A percentile compares a stretch with the other conserved stretches of the same genome.
Conservation (phyloP, 164 flowering plant genomes). For the Liquidambar formosana region DNA sequence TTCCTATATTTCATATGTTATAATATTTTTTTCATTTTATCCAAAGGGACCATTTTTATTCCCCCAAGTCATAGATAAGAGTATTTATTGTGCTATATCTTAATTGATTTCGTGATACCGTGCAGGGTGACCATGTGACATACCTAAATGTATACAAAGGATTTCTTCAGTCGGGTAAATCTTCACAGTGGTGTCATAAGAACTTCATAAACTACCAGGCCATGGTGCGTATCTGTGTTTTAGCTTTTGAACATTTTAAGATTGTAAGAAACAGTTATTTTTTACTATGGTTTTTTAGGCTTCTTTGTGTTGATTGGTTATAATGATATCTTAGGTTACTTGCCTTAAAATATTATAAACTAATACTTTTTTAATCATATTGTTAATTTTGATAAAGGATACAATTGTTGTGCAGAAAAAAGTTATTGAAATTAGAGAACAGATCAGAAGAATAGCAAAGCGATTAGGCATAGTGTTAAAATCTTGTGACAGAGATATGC, state of each 20-base stretch:
- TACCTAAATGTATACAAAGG: conserved; percentile 92
- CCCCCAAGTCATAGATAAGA: too few species aligned
- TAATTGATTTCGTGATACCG: background rate
- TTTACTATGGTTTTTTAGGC: background rate
- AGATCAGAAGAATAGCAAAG: conserved; percentile 64
- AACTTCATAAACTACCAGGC: conserved; percentile 90
- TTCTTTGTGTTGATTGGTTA: background rate
- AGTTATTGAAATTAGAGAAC: conserved; percentile 79
- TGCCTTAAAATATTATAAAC: background rate
- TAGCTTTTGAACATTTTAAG: background rate
- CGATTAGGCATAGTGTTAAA: conserved; percentile 76
- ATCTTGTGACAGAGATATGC: conserved; percentile 77
- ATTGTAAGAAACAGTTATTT: background rate
- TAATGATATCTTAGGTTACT: background rate
- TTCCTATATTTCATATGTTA: too few species aligned
- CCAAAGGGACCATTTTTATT: too few species aligned
- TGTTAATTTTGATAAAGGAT: background rate
- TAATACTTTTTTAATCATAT: background rate
- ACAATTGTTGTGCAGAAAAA: conserved; percentile 48
- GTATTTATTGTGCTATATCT: background rate
- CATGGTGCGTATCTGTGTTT: conserved; percentile 57
- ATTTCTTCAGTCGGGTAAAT: conserved; percentile 82
- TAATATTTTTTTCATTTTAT: background rate
- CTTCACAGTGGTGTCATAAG: conserved; percentile 93
- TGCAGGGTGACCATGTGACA: conserved; percentile 96